phyloP scores from a whole-genome alignment of 2,329 filamentous ascomycete genomes.

The Alternaria ventricosa region DNA sequence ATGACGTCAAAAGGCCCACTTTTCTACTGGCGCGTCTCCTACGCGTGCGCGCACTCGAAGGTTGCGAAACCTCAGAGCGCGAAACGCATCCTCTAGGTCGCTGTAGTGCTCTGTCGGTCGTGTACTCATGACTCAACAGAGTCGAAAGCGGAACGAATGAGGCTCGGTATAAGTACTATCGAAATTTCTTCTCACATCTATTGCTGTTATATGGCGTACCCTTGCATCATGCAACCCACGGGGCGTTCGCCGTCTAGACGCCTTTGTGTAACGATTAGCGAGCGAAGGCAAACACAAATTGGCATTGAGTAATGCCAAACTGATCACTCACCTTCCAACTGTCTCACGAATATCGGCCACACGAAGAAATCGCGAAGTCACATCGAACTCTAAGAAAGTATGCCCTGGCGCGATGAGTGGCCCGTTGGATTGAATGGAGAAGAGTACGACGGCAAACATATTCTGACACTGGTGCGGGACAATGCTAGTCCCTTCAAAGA shows the following conservation, averaged over 20 bases:
- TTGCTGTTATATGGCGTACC: background rate
- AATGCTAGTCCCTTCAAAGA: background rate
- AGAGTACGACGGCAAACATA: background rate
- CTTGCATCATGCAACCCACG: background rate
- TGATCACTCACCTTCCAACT: background rate
- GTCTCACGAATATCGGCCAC: background rate
- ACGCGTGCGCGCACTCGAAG: background rate
- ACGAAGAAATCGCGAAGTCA: background rate
- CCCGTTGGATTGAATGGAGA: background rate
- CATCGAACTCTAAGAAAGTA: background rate
- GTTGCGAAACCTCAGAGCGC: background rate
- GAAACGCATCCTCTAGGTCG: background rate
- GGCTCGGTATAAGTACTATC: background rate
- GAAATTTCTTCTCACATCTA: background rate
- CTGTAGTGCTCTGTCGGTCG: background rate
- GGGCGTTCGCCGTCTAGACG: background rate
- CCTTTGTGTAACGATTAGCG: background rate
- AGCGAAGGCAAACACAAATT: background rate
- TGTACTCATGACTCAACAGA: background rate
- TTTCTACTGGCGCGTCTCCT: background rate
- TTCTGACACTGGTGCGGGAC: background rate
- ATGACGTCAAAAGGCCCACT: background rate
- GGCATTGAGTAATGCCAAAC: background rate
- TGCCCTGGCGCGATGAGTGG: background rate
- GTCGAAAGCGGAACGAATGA: background rate